Evolutionary conservation across 805 yeast genomes (phyloP).

Genomic region (Kodamaea leandrae): DNA sequence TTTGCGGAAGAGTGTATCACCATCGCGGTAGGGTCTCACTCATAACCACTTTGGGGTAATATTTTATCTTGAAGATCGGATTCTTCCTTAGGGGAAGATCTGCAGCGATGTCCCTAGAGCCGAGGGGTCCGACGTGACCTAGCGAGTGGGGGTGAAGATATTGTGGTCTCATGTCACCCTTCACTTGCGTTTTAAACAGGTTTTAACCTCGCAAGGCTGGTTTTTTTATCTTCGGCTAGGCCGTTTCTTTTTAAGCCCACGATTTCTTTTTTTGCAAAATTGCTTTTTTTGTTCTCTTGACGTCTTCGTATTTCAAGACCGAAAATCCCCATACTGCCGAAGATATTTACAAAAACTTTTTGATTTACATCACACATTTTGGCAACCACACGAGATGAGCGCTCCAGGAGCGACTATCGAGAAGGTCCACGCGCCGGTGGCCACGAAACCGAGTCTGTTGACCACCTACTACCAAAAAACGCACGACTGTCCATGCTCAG

Average conservation of each 20-base stretch:
- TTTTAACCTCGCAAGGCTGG: neutral
- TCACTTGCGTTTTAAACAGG: too few relatives aligned
- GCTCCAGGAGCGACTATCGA: conserved; percentile 8
- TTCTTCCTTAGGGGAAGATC: too few relatives aligned
- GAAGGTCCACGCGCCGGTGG: conserved; percentile 7
- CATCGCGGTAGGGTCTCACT: too few relatives aligned
- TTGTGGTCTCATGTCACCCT: too few relatives aligned
- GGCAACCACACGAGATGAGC: conserved; percentile 2
- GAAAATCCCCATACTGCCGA: neutral
- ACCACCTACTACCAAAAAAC: conserved; percentile 7
- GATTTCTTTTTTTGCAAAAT: conserved; percentile 1
- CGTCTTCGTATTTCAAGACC: conserved; percentile 1
- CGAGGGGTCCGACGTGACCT: too few relatives aligned
- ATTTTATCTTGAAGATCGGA: too few relatives aligned
- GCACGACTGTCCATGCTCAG: neutral
- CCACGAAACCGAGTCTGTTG: conserved; percentile 9
- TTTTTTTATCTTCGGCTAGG: neutral
- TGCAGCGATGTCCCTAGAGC: too few relatives aligned
- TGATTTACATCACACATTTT: neutral
- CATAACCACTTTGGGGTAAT: too few relatives aligned
- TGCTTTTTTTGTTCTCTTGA: neutral
- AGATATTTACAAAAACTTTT: neutral
- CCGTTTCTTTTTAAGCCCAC: conserved; percentile 1
- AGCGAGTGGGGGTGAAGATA: too few relatives aligned
- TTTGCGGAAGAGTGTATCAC: too few relatives aligned